Evolutionary conservation across 192 early-diverging fungal genomes (phyloP).

Genomic region (Umbelopsis sp.): DNA sequence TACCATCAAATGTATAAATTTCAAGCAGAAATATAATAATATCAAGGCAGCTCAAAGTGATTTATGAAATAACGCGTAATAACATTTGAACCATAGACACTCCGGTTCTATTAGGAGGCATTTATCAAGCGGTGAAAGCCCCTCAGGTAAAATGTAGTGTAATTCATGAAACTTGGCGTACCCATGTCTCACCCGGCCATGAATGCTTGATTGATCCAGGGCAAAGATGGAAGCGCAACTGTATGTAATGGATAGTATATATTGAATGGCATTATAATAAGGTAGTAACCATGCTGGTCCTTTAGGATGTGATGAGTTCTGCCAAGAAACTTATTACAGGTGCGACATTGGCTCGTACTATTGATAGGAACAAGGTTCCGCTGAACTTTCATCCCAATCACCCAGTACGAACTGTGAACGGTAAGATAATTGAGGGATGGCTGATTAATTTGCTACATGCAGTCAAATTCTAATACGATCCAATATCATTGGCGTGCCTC

Average conservation of each 20-base stretch:
- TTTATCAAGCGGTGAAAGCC: slow-evolving; percentile 18
- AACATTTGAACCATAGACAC: background rate
- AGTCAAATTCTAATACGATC: too few species aligned
- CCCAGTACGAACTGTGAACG: slow-evolving; percentile 25
- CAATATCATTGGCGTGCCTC: too few species aligned
- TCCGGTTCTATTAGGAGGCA: slow-evolving; percentile 14
- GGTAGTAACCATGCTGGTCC: too few species aligned
- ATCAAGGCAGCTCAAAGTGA: background rate
- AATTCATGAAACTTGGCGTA: too few species aligned
- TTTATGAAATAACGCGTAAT: background rate
- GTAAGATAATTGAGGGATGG: too few species aligned
- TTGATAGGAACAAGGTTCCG: slow-evolving; percentile 20
- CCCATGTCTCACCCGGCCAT: rapidly evolving
- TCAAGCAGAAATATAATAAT: background rate
- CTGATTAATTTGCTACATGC: too few species aligned
- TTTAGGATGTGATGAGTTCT: slow-evolving; percentile 22
- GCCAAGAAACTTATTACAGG: slow-evolving; percentile 1
- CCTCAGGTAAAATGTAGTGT: background rate
- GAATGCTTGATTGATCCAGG: background rate
- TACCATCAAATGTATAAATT: background rate
- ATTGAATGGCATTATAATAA: background rate
- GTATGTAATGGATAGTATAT: background rate
- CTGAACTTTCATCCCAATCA: slow-evolving; percentile 27
- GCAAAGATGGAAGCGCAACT: slow-evolving; percentile 20
- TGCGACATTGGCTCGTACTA: slow-evolving; percentile 1